These are phyloP conservation scores for Choricystis sp. DNA, from an alignment of 139 green algal genomes.

Conservation along the genomic window DNA sequence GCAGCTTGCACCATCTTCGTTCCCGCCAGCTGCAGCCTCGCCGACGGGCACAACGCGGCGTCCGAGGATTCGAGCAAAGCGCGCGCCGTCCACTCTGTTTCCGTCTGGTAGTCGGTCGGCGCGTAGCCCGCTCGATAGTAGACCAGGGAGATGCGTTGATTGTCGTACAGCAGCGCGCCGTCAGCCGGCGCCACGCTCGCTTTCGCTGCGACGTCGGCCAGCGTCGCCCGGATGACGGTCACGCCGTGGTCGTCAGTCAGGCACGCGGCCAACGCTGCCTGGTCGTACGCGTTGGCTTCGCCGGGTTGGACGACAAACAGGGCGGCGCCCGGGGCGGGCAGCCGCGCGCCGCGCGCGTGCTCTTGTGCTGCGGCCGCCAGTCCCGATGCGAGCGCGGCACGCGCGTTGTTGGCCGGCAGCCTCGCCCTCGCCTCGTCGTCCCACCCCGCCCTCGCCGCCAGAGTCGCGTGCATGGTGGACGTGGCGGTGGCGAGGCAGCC, in stretches of 20 bases:
- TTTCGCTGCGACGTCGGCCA: slow-evolving; percentile 55
- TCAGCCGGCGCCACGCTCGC: background rate
- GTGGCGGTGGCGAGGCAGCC: slow-evolving; percentile 49
- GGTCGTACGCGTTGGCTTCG: slow-evolving; percentile 87
- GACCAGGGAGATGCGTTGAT: slow-evolving; percentile 16
- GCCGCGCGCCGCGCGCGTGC: slow-evolving; percentile 19
- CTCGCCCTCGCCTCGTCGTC: slow-evolving; percentile 7
- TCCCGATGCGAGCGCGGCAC: slow-evolving; percentile 28
- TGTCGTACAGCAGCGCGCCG: slow-evolving; percentile 15
- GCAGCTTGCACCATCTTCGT: slow-evolving; percentile 93
- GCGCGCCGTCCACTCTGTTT: slow-evolving; percentile 62
- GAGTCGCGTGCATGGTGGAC: slow-evolving; percentile 44
- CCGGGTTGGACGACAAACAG: slow-evolving; percentile 85
- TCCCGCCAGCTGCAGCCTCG: slow-evolving; percentile 81
- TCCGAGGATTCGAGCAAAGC: slow-evolving; percentile 52
- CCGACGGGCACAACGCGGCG: slow-evolving; percentile 71
- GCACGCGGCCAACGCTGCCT: slow-evolving; percentile 34
- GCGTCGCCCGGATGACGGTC: slow-evolving; percentile 55
- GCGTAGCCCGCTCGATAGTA: slow-evolving; percentile 83
- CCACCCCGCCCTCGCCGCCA: background rate
- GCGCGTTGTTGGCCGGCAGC: slow-evolving; percentile 55
- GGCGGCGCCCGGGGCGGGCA: slow-evolving; percentile 24
- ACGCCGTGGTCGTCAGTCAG: background rate
- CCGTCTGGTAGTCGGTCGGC: slow-evolving; percentile 70
- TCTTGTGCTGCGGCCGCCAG: slow-evolving; percentile 40